Base-by-base conservation (phyloP, 139 green algal species). In the Trebouxia sp. region DNA sequence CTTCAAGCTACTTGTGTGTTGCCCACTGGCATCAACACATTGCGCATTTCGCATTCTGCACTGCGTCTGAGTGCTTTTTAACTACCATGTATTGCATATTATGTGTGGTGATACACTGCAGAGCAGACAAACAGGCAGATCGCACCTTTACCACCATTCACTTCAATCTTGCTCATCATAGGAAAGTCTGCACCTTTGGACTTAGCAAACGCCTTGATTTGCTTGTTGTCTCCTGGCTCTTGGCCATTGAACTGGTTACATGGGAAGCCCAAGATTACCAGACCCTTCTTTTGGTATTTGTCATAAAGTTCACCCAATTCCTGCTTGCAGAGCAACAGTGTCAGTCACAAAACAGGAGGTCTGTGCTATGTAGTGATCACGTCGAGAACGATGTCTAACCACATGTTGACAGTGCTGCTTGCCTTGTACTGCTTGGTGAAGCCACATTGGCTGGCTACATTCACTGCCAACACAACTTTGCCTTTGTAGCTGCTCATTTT, bases 181-280 rank as follows among this genome's bases (percentile, higher is more conserved):
- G 89, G 89, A 66, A 91, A 91, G 17, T 85, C 84, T 53, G 81
- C 78, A 10, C 69, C 88, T 77, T 90, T 89, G 17, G 77, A 80
- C 37, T 85, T 76, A 1, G 91, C 91, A 85, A 96, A 96, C n/a
- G 72, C 55, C 83, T 92, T 94, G 76, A 96, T 94, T 45, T 94
- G 78, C 26, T 62, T 56, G 82, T 92, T 84, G 80, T 35, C 82
- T 32, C 89, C 92, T 8, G 92, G 92, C 84, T 97, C 93, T 83
- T 97, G 92, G 11, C 39, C 39, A 22, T 58, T 75, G 38, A 97
- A 95, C 83, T 93, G 88, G 83, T 95, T 95, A 88, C 91, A 95
- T 1, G 91, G 91, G 78, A 94, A 94, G 12, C 84, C 92, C 62
- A 96, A 80, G 47, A 96, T 89, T 70, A 93, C 92, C 12, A 96